Evolutionary conservation across 371 early-diverging fungal genomes (phyloP), one percentile per base, ranked within the genome.

Genomic region (Catenaria anguillulae): DNA sequence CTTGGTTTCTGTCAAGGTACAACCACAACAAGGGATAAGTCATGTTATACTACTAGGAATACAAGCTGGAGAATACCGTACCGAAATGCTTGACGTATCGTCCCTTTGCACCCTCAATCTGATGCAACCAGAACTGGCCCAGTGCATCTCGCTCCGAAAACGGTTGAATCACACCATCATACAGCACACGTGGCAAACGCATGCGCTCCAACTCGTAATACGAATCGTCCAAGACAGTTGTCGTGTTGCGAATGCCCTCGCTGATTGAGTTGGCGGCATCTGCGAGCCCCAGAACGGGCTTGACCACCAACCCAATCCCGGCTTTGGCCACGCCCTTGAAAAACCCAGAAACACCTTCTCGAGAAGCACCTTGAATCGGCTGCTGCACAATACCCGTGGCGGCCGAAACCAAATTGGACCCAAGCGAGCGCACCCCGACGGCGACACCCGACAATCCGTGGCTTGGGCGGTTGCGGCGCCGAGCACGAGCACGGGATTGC

Each of bases 281-380:
- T 68, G 93, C 84, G 29, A 92, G 84, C 5, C 97, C 97, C 12
- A 93, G 86, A 19, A 90, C 77, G 0, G 97, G 96, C 67, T 97
- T 97, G 13, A 93, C 52, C 26, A 29, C 34, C 4, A 15, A 83
- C 82, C 97, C 98, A 17, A 97, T 88, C 21, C 95, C 66, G 0
- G 97, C 98, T 72, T 88, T 92, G 34, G 95, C 97, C 1, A 98
- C 76, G n/a, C 98, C 98, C 65, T 84, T 89, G 70, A 97, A 80
- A 68, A 98, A 94, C 8, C 98, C 98, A 35, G 86, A 87, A 0
- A 93, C 84, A 34, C 98, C 97, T 56, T 88, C 88, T 64, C 81
- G 82, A 63, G 86, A 78, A 3, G 88, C 94, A 0, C 97, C 98
- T 72, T 89, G 86, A n/a, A 95, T 71, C 2, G 98, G 98, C 60